Base-by-base conservation (phyloP, 495 filamentous ascomycete species). In the Aspergillus cavernicola region DNA sequence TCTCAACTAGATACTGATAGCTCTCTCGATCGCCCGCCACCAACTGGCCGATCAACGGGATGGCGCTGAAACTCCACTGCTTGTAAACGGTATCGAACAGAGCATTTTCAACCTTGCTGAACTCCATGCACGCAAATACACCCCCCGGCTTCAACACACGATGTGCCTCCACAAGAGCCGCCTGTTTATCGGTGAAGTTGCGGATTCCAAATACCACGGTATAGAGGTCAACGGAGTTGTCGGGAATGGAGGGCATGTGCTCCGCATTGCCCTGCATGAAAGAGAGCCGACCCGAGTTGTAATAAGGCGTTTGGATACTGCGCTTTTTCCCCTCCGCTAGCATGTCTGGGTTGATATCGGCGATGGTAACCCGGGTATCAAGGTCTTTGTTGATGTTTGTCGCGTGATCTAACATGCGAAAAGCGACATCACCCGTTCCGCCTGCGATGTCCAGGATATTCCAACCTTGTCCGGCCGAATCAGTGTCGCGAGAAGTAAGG, bases 1-100 rank as follows among this genome's bases (percentile, higher is more conserved):
- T 96, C 81, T 98, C 93, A 22, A 97, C 95, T 31, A 98, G 72
- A 74, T 98, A 98, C 80, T 97, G 95, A 69, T 98, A 98, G 64
- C 90, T 96, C 59, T 90, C 91, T 44, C 93, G 78, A 66, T 98
- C 93, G 2, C 88, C 92, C 3, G 93, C 95, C 26, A 98, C 92
- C 57, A 98, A 58, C 73, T 98, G 92, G 15, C 93, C 93, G 66
- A 98, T 96, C 39, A 98, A 61, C 2, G 93, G 93, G 57, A 98
- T 98, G 13, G 90, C 89, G 43, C 83, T 78, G 70, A 97, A 98
- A 58, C 90, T 96, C 89, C 95, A 98, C 49, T 89, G 75, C 78
- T 96, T 95, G 73, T 98, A 98, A 3, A 92, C 66, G n/a, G 80
- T 82, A 72, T 96, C 85, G 62, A 96, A 80, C 12, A 95, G 33